Evolutionary conservation across 192 early-diverging fungal species (phyloP), one percentile per base, ranked within the genome.

Genomic region (Backusella mclennaniae): DNA sequence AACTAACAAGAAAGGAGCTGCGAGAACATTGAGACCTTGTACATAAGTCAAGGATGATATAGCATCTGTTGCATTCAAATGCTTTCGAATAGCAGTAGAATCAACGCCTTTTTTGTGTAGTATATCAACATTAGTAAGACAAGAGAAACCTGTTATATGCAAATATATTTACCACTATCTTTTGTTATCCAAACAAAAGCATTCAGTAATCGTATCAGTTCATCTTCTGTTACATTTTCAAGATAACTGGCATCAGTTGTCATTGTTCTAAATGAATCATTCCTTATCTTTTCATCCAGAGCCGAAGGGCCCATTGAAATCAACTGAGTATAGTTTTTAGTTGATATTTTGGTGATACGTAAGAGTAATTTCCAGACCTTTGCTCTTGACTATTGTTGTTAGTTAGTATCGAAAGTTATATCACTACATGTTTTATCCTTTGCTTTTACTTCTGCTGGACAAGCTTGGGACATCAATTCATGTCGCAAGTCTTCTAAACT

Each of bases 11-110:
- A 99, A 97, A 35, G 97, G 97, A 17, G 95, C 95, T 53, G 88
- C 86, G 56, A 97, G 85, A 46, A 96, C 95, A 83, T 97, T 99
- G 94, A 99, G 97, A 23, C 96, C 96, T 82, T 96, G 96, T 23
- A 97, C 96, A 82, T 99, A 96, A 15, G 92, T 87, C 70, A 96
- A 89, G 53, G 29, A 33, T 19, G 67, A 68, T 35, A 36, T 33
- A 9, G 15, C 35, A 6, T 68, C 67, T 14, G 67, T 68, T 8
- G 35, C 12, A 38, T 69, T 21, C 21, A 69, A 69, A 1, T 69
- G 68, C 41, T 69, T 69, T 39, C 68, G 68, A 69, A 69, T 39
- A 23, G 35, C 36, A 41, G 35, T 69, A 23, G 35, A 11, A 41
- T 38, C 35, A 69, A 23, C 1, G 1, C 38, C 38, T 69, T 69